Evolutionary conservation across 176 grass and related monocot species (phyloP), one percentile per base, ranked within the genome.

Genomic region (Eremochloa ophiuroides): DNA sequence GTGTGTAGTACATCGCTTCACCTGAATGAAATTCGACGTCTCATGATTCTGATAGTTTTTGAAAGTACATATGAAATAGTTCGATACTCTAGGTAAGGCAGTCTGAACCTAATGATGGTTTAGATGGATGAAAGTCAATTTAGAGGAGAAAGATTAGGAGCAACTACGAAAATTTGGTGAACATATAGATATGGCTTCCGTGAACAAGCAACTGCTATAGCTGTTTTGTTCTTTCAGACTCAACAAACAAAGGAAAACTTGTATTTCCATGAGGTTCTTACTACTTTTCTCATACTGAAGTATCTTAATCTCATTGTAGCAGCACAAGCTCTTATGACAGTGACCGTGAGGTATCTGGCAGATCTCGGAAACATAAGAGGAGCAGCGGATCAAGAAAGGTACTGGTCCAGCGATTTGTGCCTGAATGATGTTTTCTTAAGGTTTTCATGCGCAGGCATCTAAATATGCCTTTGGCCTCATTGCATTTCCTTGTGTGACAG

Each of bases 331-430:
- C 83, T 74, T 91, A 83, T 51, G 80, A 89, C 18, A 89, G 86
- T 14, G 88, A 91, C 51, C 78, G 62, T 3, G 86, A 92, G 56
- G 80, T 66, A 40, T 87, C 77, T 81, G 76, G 79, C 59, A 71
- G 77, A 73, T 88, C 75, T n/a, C 82, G 73, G 18, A 94, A 88
- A 83, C 86, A 75, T 71, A 94, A 94, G 84, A 90, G 89, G 75
- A 86, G 83, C 43, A 90, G 89, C 43, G 87, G 73, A 78, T 84
- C 92, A 25, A 94, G 84, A 78, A 94, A 94, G 89, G 92, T 90
- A 62, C 72, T 34, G 13, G 13, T 27, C 51, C 66, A 56, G 42
- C 16, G n/a, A 31, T 27, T 15, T 11, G 60, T 75, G 14, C 60
- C 43, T 55, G 23, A 37, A 68, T 66, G 66, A 37, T 88, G 22